Conservation (phyloP, 2,329 filamentous ascomycete genomes). For the Corinectria fuckeliana region DNA sequence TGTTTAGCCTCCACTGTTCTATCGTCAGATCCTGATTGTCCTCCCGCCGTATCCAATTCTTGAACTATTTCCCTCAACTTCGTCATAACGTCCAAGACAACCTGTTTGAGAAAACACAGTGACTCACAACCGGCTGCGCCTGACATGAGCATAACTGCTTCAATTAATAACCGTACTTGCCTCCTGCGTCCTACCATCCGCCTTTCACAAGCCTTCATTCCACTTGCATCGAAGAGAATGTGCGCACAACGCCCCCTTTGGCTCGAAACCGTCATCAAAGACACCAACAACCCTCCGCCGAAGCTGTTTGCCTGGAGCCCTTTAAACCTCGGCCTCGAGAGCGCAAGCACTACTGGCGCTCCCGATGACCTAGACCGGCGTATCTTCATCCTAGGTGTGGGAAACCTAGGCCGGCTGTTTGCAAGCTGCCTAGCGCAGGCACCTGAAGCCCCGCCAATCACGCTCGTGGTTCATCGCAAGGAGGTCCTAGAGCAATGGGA, state of each 20-base stretch:
- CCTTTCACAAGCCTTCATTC: not conserved
- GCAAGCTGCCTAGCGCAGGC: constrained; percentile 73
- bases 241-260: constrained; percentile 42
- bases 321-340: constrained; percentile 35
- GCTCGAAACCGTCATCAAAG: constrained; percentile 41
- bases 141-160: not conserved
- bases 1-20: not conserved
- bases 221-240: constrained; percentile 25
- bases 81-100: not conserved
- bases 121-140: not conserved
- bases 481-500: constrained; percentile 58
- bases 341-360: not conserved
- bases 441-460: constrained; percentile 71
- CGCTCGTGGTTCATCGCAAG: constrained; percentile 75
- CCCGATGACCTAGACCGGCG: constrained; percentile 45
- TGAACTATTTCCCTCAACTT: not conserved
- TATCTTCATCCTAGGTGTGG: constrained; percentile 80
- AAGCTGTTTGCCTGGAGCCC: constrained; percentile 48
- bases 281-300: constrained; percentile 36
- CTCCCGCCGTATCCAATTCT: not conserved
- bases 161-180: not conserved
- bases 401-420: constrained; percentile 81
- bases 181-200: not conserved
- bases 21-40: not conserved
- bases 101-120: no score